Evolutionary conservation across 1,139 yeast genomes (phyloP).

Genomic region (Saccharomyces hybrid): DNA sequence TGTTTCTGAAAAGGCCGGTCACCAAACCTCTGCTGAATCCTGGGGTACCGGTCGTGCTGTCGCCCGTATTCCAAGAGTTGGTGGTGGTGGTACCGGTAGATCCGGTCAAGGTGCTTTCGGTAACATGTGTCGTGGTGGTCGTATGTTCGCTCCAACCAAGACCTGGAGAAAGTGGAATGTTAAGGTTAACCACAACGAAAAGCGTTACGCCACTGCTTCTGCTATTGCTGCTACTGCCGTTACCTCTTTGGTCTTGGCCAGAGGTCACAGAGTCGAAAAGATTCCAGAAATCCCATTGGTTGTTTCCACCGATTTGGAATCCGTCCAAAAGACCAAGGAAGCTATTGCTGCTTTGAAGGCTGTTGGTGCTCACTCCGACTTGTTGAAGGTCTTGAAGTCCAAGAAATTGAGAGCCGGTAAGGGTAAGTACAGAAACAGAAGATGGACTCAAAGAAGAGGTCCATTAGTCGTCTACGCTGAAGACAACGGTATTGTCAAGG

Average conservation of each 20-base stretch:
- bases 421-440: constrained; percentile 99
- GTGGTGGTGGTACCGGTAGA: constrained; percentile 99
- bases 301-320: constrained; percentile 88
- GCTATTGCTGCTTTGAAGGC: constrained; percentile 98
- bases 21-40: constrained; percentile 99
- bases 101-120: constrained; percentile 99
- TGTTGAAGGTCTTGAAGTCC: constrained; percentile 95
- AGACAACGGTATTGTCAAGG: constrained; percentile 97
- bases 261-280: constrained; percentile 99
- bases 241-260: constrained; percentile 96
- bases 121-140: constrained; percentile 99
- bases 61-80: constrained; percentile 99
- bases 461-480: constrained; percentile 97
- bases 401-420: constrained; percentile 99
- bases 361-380: constrained; percentile 97
- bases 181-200: constrained; percentile 99
- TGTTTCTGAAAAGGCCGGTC: constrained; percentile 98
- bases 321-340: constrained; percentile 93
- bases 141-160: constrained; percentile 99
- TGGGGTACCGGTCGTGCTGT: constrained; percentile 99
- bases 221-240: constrained; percentile 99
- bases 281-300: constrained; percentile 98
- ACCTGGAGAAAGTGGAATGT: constrained; percentile 99
- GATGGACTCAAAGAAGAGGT: constrained; percentile 99
- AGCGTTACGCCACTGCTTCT: constrained; percentile 99